phyloP scores from a whole-genome alignment of 169 alveolate genomes.

The Cryptosporidium andersoni region DNA sequence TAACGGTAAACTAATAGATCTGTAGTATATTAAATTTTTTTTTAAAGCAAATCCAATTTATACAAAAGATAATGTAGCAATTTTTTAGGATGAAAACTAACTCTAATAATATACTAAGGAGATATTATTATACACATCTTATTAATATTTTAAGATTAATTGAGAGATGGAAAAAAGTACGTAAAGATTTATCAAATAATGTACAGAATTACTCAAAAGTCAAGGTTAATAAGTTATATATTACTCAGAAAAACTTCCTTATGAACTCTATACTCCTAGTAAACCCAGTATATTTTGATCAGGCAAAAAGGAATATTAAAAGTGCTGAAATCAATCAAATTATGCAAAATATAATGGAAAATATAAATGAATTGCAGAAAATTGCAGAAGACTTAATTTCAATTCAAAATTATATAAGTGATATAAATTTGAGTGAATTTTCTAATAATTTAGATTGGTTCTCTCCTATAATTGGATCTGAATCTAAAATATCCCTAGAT shows the following conservation, averaged over 20 bases:
- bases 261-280: constrained; percentile 7
- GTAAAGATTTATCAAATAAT: constrained; percentile 3
- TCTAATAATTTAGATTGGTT: background rate
- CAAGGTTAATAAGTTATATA: constrained; percentile 15
- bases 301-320: background rate
- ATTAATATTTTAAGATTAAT: constrained; percentile 44
- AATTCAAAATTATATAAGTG: background rate
- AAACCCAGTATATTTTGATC: constrained; percentile 11
- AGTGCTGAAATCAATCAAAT: background rate
- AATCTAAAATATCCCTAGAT: constrained; percentile 11
- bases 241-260: constrained; percentile 21
- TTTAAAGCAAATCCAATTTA: too few species aligned
- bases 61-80: too few species aligned
- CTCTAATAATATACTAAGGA: background rate
- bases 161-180: constrained; percentile 22
- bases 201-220: constrained; percentile 34
- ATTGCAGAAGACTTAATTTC: background rate
- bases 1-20: too few species aligned
- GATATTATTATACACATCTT: background rate
- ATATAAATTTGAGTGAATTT: background rate
- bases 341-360: background rate
- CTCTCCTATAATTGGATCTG: background rate
- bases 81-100: too few species aligned
- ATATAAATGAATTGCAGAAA: background rate
- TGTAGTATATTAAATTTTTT: too few species aligned